Evolutionary conservation across 2,329 filamentous ascomycete species (phyloP).

Genomic region (Curvularia eragrostidis): DNA sequence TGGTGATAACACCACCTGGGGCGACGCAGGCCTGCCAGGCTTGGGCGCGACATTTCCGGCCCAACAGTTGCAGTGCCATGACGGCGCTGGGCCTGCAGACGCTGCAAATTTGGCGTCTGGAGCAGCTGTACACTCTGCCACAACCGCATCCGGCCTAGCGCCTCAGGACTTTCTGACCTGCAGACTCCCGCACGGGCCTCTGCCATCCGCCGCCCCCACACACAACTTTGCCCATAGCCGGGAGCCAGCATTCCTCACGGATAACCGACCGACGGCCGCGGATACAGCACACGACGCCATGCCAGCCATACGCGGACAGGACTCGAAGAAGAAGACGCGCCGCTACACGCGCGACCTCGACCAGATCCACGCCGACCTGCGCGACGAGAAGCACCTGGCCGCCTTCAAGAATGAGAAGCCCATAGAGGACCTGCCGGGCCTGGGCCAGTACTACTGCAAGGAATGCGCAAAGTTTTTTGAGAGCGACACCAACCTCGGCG

Average conservation of each 20-base stretch:
- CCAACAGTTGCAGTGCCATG: conserved; percentile 19
- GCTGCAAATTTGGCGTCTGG: conserved; percentile 13
- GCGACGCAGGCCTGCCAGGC: not conserved
- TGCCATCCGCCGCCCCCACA: conserved; percentile 21
- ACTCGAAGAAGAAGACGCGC: conserved; percentile 58
- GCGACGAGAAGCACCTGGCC: conserved; percentile 77
- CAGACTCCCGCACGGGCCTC: conserved; percentile 31
- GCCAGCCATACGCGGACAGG: conserved; percentile 58
- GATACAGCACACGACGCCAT: conserved; percentile 50
- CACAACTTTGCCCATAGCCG: conserved; percentile 34
- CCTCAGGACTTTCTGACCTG: conserved; percentile 37
- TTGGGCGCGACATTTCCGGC: conserved; percentile 13
- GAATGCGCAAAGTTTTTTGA: conserved; percentile 98
- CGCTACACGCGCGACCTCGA: conserved; percentile 78
- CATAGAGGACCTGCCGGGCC: conserved; percentile 82
- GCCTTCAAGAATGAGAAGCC: conserved; percentile 81
- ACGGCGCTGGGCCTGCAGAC: conserved; percentile 35
- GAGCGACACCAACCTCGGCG: conserved; percentile 74
- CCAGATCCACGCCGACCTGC: conserved; percentile 84
- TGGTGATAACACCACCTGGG: not conserved
- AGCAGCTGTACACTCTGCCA: conserved; percentile 12
- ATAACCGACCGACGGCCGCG: conserved; percentile 39
- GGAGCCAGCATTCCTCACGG: conserved; percentile 29
- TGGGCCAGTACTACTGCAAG: conserved; percentile 86
- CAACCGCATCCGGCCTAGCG: conserved; percentile 9